Evolutionary conservation across 1,284 basidiomycete species (phyloP), one percentile per base, ranked within the genome.

Genomic region (Salmacisia buchloeana): DNA sequence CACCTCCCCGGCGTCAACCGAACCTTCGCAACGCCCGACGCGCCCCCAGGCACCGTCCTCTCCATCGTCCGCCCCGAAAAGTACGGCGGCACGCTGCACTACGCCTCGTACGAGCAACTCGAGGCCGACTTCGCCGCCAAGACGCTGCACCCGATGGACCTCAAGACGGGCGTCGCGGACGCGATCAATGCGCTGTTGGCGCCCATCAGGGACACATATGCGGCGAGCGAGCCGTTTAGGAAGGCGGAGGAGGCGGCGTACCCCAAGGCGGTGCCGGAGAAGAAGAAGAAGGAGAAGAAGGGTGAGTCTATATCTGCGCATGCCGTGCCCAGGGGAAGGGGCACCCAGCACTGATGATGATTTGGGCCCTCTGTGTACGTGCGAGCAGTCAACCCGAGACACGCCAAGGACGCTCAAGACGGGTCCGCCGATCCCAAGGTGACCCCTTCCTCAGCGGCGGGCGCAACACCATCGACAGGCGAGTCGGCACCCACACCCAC

Each of bases 121-220:
- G 85, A 90, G 79, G 82, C 83, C n/a, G 90, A 89, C 63, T 98
- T 93, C 78, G 86, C 82, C 33, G 84, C 83, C 63, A 89, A 88
- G 81, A 85, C 86, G 66, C 74, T 98, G 4, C 92, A 97, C 80
- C 96, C 94, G 1, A 88, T 87, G 33, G 96, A 97, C 80, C 82
- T 99, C 72, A 99, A 98, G 83, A 81, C 81, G 7, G 86, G 87
- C 0, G 91, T 97, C 15, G 62, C 86, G n/a, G 86, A 87, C 33
- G 89, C 88, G 4, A 88, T 98, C 73, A 85, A 85, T 71, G 82
- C 82, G n/a, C 81, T 99, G 33, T 82, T 98, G 39, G 86, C 86
- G 33, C 94, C 94, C 0, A 88, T 99, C 59, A 86, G 89, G 69
- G 85, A 86, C 70, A 84, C 86, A 58, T 96, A 91, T 73, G 85